phyloP scores from a whole-genome alignment of 2,329 filamentous ascomycete species.

The Lasiodiplodia theobromae region DNA sequence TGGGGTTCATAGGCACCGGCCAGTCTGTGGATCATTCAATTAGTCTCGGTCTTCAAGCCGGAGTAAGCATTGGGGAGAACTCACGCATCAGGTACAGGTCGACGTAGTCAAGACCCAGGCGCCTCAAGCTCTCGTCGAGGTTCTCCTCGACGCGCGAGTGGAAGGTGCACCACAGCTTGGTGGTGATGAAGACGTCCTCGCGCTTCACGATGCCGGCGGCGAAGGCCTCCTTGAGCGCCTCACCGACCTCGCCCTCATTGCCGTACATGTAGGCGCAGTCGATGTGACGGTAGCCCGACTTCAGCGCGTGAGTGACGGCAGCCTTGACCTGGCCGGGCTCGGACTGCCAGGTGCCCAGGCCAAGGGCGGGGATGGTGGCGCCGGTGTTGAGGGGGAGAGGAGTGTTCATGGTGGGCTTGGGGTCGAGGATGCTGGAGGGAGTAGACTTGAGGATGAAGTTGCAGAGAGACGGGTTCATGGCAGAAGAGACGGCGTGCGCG shows the following conservation, averaged over 20 bases:
- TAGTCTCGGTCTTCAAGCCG: neutral
- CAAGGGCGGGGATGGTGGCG: constrained; percentile 47
- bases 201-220: constrained; percentile 81
- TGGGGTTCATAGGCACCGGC: constrained; percentile 81
- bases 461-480: constrained; percentile 49
- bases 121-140: constrained; percentile 75
- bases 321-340: constrained; percentile 55
- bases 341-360: constrained; percentile 50
- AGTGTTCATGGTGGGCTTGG: constrained; percentile 49
- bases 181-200: constrained; percentile 88
- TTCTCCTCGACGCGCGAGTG: constrained; percentile 72
- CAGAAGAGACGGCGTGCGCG: constrained; percentile 21
- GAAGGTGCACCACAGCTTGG: constrained; percentile 87
- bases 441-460: constrained; percentile 50
- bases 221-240: constrained; percentile 80
- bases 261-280: constrained; percentile 74
- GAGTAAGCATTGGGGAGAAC: neutral
- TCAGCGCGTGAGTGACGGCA: constrained; percentile 56
- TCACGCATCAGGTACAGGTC: constrained; percentile 76
- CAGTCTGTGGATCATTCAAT: constrained; percentile 60
- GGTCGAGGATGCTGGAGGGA: constrained; percentile 45
- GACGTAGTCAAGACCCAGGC: constrained; percentile 79
- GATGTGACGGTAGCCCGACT: constrained; percentile 62
- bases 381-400: constrained; percentile 50
- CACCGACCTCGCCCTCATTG: constrained; percentile 79